Base-by-base conservation (phyloP, 2,329 filamentous ascomycete genomes). In the Clarireedia paspali region DNA sequence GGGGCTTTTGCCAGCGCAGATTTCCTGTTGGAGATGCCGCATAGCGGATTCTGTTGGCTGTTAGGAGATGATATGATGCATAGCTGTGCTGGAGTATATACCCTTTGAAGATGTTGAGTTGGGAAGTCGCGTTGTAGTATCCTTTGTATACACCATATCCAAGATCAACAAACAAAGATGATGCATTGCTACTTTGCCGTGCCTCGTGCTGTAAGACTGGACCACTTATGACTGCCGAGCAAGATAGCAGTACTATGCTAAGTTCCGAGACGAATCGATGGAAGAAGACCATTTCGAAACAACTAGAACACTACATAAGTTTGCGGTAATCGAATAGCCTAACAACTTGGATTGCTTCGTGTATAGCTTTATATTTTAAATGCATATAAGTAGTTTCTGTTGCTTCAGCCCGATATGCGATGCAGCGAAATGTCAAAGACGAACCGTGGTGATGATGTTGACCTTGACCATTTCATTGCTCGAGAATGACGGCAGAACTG, bases 101-200 rank as follows among this genome's bases (percentile, higher is more conserved):
- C 75, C 76, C 74, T 64, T 72, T 74, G 68, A 71, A 79, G 27
- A 71, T 65, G 56, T 78, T 77, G 9, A 77, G 50, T 2, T 69
- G 68, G 9, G 66, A 71, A 0, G 69, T 67, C 4, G 64, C 20
- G 58, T 77, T 70, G 42, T 71, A 67, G 36, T 65, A 68, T 9
- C 76, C 77, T 57, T 73, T 64, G 58, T 79, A 79, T 20, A 67
- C 66, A 7, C 70, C 70, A 56, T 79, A 79, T 7, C 71, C 75
- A 1, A 78, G 62, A 59, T 78, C 71, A 23, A 77, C 74, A 2
- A 36, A 17, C 17, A 34, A 42, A 20, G 53, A 44, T n/a, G 52
- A 50, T 26, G 20, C 15, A 38, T 38, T 36, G 4, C 7, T 26
- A 24, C n/a, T 44, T 55, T 50, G 46, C 2, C 26, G 46, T 14